These are phyloP conservation scores for Penicillium freii DNA, from an alignment of 2,329 filamentous ascomycete species.

Conservation along the genomic window DNA sequence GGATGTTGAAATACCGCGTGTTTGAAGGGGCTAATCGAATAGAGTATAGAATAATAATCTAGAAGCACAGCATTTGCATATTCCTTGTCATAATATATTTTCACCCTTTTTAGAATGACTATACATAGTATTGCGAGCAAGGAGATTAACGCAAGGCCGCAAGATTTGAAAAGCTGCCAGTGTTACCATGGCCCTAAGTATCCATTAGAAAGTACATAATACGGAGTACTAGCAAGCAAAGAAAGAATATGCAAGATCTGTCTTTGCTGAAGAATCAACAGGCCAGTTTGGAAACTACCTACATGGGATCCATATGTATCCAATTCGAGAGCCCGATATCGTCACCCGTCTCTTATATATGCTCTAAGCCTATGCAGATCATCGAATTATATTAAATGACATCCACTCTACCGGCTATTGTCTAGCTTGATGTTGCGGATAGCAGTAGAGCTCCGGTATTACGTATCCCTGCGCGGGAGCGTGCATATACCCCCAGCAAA, in stretches of 20 bases:
- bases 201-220: background rate
- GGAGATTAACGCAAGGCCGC: background rate
- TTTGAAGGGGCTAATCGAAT: background rate
- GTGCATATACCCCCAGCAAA: background rate
- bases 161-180: background rate
- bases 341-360: background rate
- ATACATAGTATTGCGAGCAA: background rate
- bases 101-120: background rate
- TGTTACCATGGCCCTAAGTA: background rate
- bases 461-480: background rate
- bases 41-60: background rate
- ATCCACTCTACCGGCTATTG: background rate
- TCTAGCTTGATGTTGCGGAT: background rate
- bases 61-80: background rate
- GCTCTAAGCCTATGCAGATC: background rate
- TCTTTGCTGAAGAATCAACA: background rate
- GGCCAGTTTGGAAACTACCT: background rate
- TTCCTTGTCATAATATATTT: background rate
- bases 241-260: background rate
- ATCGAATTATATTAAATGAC: background rate
- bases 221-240: background rate
- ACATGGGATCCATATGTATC: background rate
- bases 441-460: background rate
- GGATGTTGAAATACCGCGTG: constrained; percentile 13
- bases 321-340: background rate